Conservation (phyloP, 2,329 filamentous ascomycete genomes). For the Trichophyton rubrum region DNA sequence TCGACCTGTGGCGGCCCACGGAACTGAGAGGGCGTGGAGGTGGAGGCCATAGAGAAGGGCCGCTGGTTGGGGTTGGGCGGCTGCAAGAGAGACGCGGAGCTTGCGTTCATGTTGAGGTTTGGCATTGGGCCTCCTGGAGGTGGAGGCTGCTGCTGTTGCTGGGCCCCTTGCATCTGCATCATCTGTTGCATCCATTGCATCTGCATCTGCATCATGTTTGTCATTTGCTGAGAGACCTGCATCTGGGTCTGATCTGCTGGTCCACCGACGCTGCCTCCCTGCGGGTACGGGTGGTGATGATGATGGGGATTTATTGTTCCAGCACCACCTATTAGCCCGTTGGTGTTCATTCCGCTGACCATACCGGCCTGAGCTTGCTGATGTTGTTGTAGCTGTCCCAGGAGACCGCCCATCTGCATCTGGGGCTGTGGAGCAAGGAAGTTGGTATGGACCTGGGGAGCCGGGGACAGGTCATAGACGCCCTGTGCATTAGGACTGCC, state of each 20-base stretch:
- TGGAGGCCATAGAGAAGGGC: slow-evolving; percentile 38
- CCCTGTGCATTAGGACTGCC: slow-evolving; percentile 59
- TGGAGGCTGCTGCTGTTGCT: slow-evolving; percentile 8
- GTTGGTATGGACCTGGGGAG: slow-evolving; percentile 7
- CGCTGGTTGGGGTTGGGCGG: slow-evolving; percentile 26
- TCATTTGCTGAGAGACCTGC: slow-evolving; percentile 72
- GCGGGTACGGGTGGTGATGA: neutral
- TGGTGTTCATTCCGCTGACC: neutral
- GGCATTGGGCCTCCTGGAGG: slow-evolving; percentile 13
- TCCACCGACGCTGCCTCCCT: slow-evolving; percentile 1
- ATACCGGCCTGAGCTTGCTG: neutral
- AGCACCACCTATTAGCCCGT: neutral
- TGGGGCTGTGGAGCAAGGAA: neutral
- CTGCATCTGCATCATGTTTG: slow-evolving; percentile 83
- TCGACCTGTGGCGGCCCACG: slow-evolving; percentile 24
- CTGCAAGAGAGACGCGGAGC: slow-evolving; percentile 15
- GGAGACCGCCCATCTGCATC: neutral
- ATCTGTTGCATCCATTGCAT: slow-evolving; percentile 78
- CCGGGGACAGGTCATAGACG: slow-evolving; percentile 11
- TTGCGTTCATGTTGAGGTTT: slow-evolving; percentile 19
- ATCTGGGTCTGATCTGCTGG: slow-evolving; percentile 59
- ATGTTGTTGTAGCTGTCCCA: neutral
- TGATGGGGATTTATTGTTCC: neutral
- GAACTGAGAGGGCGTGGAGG: slow-evolving; percentile 15
- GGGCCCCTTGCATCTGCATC: slow-evolving; percentile 49